Percentiles rank a stretch among this genome's conserved stretches.
phyloP scores from a whole-genome alignment of 2,329 filamentous ascomycete species.

The Xylariales sp. region DNA sequence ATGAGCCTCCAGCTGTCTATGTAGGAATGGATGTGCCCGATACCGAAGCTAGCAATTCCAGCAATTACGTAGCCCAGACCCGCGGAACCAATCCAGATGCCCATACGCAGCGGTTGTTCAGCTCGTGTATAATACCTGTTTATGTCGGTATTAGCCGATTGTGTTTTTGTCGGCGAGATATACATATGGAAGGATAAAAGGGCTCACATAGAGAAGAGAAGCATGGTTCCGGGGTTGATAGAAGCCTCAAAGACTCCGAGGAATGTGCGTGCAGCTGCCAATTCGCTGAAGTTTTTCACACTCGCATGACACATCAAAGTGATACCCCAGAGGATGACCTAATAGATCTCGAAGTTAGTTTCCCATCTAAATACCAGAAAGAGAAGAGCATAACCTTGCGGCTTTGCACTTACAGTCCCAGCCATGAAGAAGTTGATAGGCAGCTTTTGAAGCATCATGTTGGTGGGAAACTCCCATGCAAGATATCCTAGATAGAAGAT shows the following conservation, averaged over 20 bases:
- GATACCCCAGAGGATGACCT: slow-evolving; percentile 9
- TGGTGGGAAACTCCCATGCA: slow-evolving; percentile 21
- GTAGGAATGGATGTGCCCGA: slow-evolving; percentile 53
- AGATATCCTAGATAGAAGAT: slow-evolving; percentile 50
- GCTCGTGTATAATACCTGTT: slow-evolving; percentile 26
- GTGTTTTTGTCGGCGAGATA: no score
- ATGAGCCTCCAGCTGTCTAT: slow-evolving; percentile 63
- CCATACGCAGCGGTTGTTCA: slow-evolving; percentile 31
- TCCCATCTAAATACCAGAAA: not conserved
- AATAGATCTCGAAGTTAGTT: not conserved
- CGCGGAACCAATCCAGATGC: slow-evolving; percentile 53
- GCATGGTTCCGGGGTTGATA: slow-evolving; percentile 29
- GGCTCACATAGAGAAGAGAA: slow-evolving; percentile 28
- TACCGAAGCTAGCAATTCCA: slow-evolving; percentile 48
- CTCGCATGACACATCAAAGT: slow-evolving; percentile 8
- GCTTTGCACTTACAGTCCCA: slow-evolving; percentile 2
- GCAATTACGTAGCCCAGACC: slow-evolving; percentile 56
- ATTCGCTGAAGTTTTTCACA: slow-evolving; percentile 16
- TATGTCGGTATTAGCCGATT: not conserved
- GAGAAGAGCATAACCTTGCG: no score
- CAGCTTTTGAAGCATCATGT: slow-evolving; percentile 24
- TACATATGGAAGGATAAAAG: no score
- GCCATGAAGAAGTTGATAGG: slow-evolving; percentile 19
- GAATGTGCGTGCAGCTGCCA: slow-evolving; percentile 23
- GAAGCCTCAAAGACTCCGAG: slow-evolving; percentile 22